A percentile compares a stretch with the other conserved stretches of the same genome.
phyloP scores from a whole-genome alignment of 257 asterid species.

The Ilex aquifolium region DNA sequence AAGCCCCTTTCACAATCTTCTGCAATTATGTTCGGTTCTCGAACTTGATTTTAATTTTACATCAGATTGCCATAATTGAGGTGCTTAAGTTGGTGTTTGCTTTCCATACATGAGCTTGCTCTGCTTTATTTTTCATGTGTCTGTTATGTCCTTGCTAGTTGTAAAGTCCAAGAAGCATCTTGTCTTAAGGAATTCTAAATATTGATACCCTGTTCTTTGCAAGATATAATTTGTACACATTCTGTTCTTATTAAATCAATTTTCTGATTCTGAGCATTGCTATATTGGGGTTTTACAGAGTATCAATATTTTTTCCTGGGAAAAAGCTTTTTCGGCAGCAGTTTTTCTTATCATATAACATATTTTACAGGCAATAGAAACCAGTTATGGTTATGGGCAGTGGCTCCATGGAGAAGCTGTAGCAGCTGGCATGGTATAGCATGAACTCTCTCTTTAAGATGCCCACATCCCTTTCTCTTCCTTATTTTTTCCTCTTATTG shows the following conservation, averaged over 20 bases:
- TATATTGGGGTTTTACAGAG: not conserved
- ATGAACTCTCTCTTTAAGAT: not conserved
- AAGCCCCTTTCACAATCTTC: too few species aligned
- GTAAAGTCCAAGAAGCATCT: too few species aligned
- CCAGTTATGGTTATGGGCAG: slow-evolving; percentile 83
- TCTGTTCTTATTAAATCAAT: not conserved
- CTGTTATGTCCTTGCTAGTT: too few species aligned
- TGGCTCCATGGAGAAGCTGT: slow-evolving; percentile 99
- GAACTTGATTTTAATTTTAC: too few species aligned
- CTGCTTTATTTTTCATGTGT: too few species aligned
- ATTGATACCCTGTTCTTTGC: not conserved
- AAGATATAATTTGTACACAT: not conserved
- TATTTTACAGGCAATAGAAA: slow-evolving; percentile 81
- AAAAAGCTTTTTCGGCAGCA: not conserved
- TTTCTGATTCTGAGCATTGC: not conserved
- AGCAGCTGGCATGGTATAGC: slow-evolving; percentile 84
- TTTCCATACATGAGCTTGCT: too few species aligned
- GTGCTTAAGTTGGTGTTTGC: too few species aligned
- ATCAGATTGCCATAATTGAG: too few species aligned
- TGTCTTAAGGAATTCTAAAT: too few species aligned
- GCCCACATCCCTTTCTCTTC: not conserved
- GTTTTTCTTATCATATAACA: not conserved
- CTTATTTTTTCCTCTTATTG: not conserved
- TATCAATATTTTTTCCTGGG: not conserved
- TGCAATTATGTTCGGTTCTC: too few species aligned